Base-by-base conservation (phyloP, 495 filamentous ascomycete species). In the Venustampulla echinocandica region DNA sequence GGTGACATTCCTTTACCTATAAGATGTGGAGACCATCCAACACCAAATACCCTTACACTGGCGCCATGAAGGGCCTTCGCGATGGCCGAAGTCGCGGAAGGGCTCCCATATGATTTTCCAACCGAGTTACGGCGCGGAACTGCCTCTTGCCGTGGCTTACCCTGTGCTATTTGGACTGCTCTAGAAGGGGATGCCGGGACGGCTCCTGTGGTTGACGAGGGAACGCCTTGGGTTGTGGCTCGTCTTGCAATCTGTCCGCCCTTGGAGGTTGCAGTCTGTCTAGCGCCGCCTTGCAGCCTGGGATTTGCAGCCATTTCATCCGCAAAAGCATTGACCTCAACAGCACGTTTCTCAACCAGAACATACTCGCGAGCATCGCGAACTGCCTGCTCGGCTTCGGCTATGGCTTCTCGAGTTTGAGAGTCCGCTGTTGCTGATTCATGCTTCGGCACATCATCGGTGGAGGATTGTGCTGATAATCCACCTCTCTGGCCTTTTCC, bases 281-380 rank as follows among this genome's bases (percentile, higher is more conserved):
- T 65, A 0, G 68, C 64, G 7, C 10, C 18, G n/a, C 65, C 61
- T 38, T 68, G 68, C 45, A 41, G 62, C 58, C 48, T 69, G 67
- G 44, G 73, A 47, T 85, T 87, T 37, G 87, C 79, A 14, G 86
- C 87, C 52, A 98, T 67, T 62, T 97, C 89, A 60, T 98, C 92
- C 7, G 92, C 92, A 59, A 98, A 87, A 3, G 92, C 90, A 66
- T 98, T 96, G 21, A 97, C 90, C 62, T 96, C 87, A 3, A 97
- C 89, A 6, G 83, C 82, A 42, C 82, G 81, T 68, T 96, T 97
- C 64, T 98, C 93, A 15, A 98, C 86, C 14, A 98, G 66, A 25
- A 98, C 90, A 53, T 96, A 98, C 54, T 96, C 92, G 52, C 89
- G 73, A 58, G 93, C 88, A 59, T 93, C 85, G 1, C 85, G 86